Percentiles rank a stretch among this genome's conserved stretches.
Evolutionary conservation across 148 eudicot genomes (phyloP).

Genomic region (Fagopyrum tataricum): DNA sequence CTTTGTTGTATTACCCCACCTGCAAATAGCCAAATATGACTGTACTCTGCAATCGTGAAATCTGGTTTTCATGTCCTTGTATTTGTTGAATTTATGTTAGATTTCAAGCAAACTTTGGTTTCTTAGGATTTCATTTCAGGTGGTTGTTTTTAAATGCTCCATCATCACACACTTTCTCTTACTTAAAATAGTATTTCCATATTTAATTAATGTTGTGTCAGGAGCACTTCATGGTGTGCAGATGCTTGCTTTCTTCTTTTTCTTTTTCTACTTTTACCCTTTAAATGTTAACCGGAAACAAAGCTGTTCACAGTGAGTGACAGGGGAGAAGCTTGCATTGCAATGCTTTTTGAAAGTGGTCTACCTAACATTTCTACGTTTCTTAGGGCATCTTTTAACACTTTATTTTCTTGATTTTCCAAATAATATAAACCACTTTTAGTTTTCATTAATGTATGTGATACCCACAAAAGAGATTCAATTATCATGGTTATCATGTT

Average conservation of each 20-base stretch:
- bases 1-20: neutral
- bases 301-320: slow-evolving; percentile 6
- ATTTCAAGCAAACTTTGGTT: neutral
- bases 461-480: too few relatives aligned
- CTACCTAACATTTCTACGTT: neutral
- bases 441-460: too few relatives aligned
- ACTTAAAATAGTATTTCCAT: neutral
- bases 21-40: neutral
- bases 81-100: neutral
- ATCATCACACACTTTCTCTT: neutral
- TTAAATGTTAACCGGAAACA: slow-evolving; percentile 3
- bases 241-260: neutral
- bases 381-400: neutral
- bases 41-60: neutral
- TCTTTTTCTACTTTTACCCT: neutral
- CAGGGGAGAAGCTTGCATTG: neutral
- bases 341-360: slow-evolving; percentile 8
- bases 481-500: neutral
- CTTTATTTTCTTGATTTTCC: too few relatives aligned
- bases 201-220: neutral
- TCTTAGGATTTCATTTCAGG: neutral
- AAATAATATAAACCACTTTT: too few relatives aligned
- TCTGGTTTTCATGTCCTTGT: neutral
- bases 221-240: slow-evolving; percentile 4
- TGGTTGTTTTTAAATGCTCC: neutral